These are phyloP conservation scores for Diaporthe helianthi DNA, from an alignment of 2,329 filamentous ascomycete species.

Conservation along the genomic window DNA sequence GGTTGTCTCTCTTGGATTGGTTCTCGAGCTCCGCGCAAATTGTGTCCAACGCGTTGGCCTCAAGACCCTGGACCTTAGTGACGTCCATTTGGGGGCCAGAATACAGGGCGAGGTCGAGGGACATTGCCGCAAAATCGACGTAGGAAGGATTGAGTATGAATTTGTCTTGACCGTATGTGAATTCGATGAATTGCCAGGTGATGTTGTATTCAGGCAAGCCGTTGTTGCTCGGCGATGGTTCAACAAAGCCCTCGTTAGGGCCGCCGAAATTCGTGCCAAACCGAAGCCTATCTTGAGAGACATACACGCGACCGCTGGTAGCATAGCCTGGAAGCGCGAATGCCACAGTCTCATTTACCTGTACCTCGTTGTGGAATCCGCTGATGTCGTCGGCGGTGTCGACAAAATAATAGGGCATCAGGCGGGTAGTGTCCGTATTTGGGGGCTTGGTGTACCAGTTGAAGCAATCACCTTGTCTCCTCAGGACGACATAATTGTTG, in stretches of 20 bases:
- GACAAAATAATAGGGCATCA: constrained; percentile 5
- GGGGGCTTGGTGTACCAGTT: constrained; percentile 10
- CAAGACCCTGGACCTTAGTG: not conserved
- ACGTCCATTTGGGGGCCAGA: not conserved
- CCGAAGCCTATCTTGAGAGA: constrained; percentile 3
- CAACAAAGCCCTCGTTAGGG: not conserved
- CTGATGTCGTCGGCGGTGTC: not conserved
- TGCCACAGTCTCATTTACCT: not conserved
- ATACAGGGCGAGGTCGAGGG: constrained; percentile 3
- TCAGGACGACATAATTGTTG: constrained; percentile 4
- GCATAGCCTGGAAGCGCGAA: constrained; percentile 18
- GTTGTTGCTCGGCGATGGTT: constrained; percentile 17
- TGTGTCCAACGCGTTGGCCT: not conserved
- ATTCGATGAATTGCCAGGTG: constrained; percentile 25
- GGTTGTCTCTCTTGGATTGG: not conserved
- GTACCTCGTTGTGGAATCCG: not conserved
- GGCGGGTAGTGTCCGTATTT: not conserved
- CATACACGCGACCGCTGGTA: constrained; percentile 15
- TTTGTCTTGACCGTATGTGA: not conserved
- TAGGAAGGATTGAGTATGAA: constrained; percentile 21
- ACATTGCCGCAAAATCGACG: constrained; percentile 23
- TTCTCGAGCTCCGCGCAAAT: not conserved
- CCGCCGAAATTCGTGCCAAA: constrained; percentile 22
- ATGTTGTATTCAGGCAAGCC: constrained; percentile 14
- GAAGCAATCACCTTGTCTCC: not conserved